Percentiles rank a stretch among this genome's conserved stretches.
Conservation (phyloP, 345 rosid genomes). For the Clarkia xantiana region DNA sequence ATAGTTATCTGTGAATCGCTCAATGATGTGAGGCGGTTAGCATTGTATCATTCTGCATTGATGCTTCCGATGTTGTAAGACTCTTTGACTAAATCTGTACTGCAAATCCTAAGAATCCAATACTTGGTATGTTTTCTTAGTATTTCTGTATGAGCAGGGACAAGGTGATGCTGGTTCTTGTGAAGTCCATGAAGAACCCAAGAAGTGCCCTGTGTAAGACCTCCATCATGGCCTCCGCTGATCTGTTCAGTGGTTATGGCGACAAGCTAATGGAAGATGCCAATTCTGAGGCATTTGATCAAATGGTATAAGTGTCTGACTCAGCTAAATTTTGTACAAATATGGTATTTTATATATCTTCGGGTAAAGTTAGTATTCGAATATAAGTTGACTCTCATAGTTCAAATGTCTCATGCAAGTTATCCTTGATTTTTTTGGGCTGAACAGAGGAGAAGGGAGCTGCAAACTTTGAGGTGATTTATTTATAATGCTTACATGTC, state of each 20-base stretch:
- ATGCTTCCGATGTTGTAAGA: constrained; percentile 27
- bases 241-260: constrained; percentile 53
- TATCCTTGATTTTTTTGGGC: too few relatives aligned
- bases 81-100: neutral
- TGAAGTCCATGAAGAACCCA: constrained; percentile 82
- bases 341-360: too few relatives aligned
- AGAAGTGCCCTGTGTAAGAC: constrained; percentile 93
- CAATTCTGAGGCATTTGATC: constrained; percentile 40
- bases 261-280: constrained; percentile 38
- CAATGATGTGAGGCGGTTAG: constrained; percentile 49
- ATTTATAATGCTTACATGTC: neutral
- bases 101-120: neutral
- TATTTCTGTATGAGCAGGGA: constrained; percentile 28
- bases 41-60: constrained; percentile 47
- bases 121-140: neutral
- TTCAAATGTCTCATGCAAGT: too few relatives aligned
- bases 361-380: too few relatives aligned
- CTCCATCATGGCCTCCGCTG: constrained; percentile 76
- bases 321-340: too few relatives aligned
- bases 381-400: too few relatives aligned
- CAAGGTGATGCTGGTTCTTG: constrained; percentile 47
- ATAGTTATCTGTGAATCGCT: constrained; percentile 47
- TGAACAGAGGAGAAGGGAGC: too few relatives aligned
- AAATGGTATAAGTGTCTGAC: constrained; percentile 25
- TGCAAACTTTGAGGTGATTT: too few relatives aligned